Base-by-base conservation (phyloP, 768 basidiomycete genomes). In the Xerocomellus chrysenteron region DNA sequence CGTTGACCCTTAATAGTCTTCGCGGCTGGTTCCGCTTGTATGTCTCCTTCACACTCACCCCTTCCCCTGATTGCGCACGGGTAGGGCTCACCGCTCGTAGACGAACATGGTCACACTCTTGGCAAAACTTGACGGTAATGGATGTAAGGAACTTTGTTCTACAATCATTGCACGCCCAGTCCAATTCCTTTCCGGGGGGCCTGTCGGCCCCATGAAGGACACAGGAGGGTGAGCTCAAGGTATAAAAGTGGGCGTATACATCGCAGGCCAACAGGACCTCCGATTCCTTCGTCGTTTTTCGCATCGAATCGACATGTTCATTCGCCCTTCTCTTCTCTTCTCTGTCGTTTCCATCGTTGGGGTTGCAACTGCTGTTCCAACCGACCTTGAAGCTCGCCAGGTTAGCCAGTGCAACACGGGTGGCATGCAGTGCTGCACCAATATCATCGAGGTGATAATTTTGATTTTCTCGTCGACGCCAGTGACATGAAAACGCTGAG, bases 331-430 rank as follows among this genome's bases (percentile, higher is more conserved):
- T 39, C 8, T 39, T 2, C 9, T n/a, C 17, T 39, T n/a, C 37
- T n/a, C 37, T 13, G 2, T 9, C 37, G 37, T n/a, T 10, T 17
- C n/a, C 37, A 17, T 39, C 17, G 37, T 17, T 39, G 37, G 37
- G 17, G 37, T 39, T 39, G 37, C 37, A 8, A 39, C 9, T 10
- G 37, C 8, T n/a, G 37, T 13, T 6, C 37, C 37, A 8, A 13
- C 37, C 16, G 37, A n/a, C 16, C 16, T 39, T n/a, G 37, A n/a
- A 14, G 46, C 16, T 30, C 57, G 57, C 24, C 7, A 40, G 6
- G 14, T 10, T 17, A 40, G 19, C 40, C 1, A 65, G 17, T 82
- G 81, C 68, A 73, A 73, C 64, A 73, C 76, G 33, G 81, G 80
- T 4, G 45, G 64, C 19, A 49, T 77, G 26, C 44, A 49, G 19